Conservation (phyloP, 495 filamentous ascomycete genomes). For the Hypoxylon subgilvum region DNA sequence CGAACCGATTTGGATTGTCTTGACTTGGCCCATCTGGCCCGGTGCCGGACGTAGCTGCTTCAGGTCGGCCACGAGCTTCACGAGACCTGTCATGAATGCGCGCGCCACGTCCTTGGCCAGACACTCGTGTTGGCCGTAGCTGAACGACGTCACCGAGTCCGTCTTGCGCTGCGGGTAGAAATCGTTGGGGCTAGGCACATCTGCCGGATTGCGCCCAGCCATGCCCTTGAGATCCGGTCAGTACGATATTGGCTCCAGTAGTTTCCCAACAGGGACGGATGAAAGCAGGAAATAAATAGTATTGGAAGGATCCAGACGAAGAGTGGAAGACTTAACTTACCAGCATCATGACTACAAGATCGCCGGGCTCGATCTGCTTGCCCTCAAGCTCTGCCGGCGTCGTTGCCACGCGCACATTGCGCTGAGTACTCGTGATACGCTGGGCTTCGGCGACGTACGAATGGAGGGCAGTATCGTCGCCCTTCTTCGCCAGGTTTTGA, state of each 20-base stretch:
- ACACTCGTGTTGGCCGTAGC: conserved; percentile 45
- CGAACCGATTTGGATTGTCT: conserved; percentile 41
- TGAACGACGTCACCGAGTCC: conserved; percentile 28
- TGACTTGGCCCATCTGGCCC: conserved; percentile 46
- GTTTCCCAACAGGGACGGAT: no score
- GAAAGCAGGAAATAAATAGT: no score
- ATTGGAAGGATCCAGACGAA: no score
- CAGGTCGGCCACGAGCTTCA: conserved; percentile 44
- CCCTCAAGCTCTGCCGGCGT: conserved; percentile 35
- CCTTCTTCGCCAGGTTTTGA: conserved; percentile 49
- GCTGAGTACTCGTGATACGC: conserved; percentile 40
- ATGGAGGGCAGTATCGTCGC: conserved; percentile 39
- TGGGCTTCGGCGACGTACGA: conserved; percentile 43
- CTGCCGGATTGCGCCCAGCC: conserved; percentile 36
- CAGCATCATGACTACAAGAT: conserved; percentile 40
- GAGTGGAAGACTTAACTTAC: no score
- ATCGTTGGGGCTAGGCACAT: conserved; percentile 25
- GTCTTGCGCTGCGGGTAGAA: conserved; percentile 35
- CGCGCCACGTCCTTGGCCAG: conserved; percentile 37
- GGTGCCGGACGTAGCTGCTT: conserved; percentile 47
- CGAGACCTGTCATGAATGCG: conserved; percentile 35
- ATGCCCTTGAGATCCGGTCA: conserved; percentile 31
- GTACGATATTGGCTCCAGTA: neutral
- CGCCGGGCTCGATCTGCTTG: conserved; percentile 34
- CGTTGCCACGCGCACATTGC: conserved; percentile 39